These are phyloP conservation scores for Fraxinus platypoda DNA, from an alignment of 305 asterid genomes.

Conservation along the genomic window DNA sequence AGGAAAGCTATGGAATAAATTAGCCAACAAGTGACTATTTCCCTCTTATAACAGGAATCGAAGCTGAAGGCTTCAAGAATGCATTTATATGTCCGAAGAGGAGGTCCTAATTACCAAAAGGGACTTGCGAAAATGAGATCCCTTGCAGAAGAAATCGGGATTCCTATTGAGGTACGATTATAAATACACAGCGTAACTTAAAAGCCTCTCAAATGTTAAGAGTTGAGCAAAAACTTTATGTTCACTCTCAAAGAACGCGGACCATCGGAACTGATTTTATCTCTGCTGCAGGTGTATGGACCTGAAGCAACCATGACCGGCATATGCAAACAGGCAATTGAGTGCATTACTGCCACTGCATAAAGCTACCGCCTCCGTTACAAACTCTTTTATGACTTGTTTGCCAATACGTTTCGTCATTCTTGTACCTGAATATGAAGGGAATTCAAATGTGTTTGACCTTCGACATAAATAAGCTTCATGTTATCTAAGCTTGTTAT, in stretches of 20 bases:
- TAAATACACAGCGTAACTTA: not conserved
- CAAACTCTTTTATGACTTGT: not conserved
- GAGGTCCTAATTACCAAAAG: conserved; percentile 94
- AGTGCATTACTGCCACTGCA: conserved; percentile 89
- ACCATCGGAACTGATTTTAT: not conserved
- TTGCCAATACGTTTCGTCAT: not conserved
- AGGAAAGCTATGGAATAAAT: not conserved
- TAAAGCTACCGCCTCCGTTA: conserved; percentile 25
- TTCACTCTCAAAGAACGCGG: not conserved
- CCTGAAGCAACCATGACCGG: conserved; percentile 99
- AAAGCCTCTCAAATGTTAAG: not conserved
- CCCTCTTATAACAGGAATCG: conserved; percentile 51
- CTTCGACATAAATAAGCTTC: not conserved
- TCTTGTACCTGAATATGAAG: not conserved
- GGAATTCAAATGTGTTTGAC: not conserved
- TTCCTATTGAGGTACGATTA: conserved; percentile 79
- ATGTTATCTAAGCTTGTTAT: not conserved
- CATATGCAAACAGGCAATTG: conserved; percentile 96
- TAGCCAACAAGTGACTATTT: not conserved
- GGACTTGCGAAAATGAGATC: conserved; percentile 90
- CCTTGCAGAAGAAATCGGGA: conserved; percentile 87
- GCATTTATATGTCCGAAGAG: conserved; percentile 82
- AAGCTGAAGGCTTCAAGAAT: conserved; percentile 90
- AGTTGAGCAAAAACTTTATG: not conserved
- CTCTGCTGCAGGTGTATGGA: conserved; percentile 68